A percentile compares a stretch with the other conserved stretches of the same genome.
Evolutionary conservation across 2,329 filamentous ascomycete genomes (phyloP).

Genomic region (Diaporthe destruens): DNA sequence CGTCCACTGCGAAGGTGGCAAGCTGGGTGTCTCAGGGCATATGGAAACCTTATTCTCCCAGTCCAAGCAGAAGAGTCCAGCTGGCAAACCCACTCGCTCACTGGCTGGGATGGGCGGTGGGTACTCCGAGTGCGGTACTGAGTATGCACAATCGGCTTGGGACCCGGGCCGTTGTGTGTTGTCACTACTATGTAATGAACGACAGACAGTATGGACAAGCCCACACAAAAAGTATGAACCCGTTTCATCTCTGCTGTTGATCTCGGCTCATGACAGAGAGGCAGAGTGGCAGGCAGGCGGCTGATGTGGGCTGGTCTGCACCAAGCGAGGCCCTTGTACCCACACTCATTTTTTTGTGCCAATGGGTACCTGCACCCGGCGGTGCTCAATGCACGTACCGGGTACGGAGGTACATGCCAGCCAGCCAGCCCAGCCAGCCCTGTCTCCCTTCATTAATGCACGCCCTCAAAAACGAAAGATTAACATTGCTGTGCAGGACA

Average conservation of each 20-base stretch:
- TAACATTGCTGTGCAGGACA: not conserved
- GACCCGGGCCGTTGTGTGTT: constrained; percentile 4
- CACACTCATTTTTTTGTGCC: not conserved
- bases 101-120: constrained; percentile 4
- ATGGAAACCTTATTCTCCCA: constrained; percentile 25
- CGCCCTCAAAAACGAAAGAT: constrained; percentile 12
- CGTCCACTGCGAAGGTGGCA: constrained; percentile 16
- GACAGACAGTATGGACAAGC: not conserved
- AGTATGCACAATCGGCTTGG: not conserved
- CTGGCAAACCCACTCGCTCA: not conserved
- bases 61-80: constrained; percentile 1
- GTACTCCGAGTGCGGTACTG: not conserved
- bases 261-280: constrained; percentile 28
- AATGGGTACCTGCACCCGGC: not conserved
- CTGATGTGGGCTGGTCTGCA: constrained; percentile 18
- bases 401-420: not conserved
- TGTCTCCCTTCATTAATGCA: constrained; percentile 5
- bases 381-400: not conserved
- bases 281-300: not conserved
- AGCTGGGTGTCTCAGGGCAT: constrained; percentile 7
- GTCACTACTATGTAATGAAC: not conserved
- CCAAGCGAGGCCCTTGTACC: not conserved
- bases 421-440: not conserved
- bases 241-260: constrained; percentile 31
- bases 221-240: not conserved